phyloP scores from a whole-genome alignment of 176 grass and related monocot species.

The Stipa capillata region DNA sequence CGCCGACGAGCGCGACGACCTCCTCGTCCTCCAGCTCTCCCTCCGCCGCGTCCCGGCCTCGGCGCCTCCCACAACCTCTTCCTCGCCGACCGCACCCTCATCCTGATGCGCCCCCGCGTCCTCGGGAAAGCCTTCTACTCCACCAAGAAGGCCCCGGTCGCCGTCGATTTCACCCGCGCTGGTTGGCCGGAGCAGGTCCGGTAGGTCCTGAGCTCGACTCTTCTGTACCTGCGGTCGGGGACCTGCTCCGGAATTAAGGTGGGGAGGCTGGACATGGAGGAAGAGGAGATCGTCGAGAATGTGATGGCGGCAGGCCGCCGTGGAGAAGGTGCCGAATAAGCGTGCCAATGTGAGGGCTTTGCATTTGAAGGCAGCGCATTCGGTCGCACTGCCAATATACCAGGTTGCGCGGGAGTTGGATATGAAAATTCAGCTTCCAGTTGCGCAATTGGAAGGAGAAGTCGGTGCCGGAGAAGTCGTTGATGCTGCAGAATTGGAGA shows the following conservation, averaged over 20 bases:
- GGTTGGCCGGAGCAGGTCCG: slow-evolving; percentile 65
- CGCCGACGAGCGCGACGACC: slow-evolving; percentile 45
- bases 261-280: too few relatives aligned
- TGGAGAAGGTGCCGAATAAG: slow-evolving; percentile 56
- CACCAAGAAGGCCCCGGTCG: slow-evolving; percentile 52
- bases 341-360: slow-evolving; percentile 61
- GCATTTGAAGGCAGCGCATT: slow-evolving; percentile 46
- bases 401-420: slow-evolving; percentile 52
- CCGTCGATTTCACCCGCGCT: slow-evolving; percentile 41
- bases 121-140: slow-evolving; percentile 70
- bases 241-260: slow-evolving; percentile 56
- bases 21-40: too few relatives aligned
- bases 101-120: slow-evolving; percentile 61
- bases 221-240: too few relatives aligned
- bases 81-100: slow-evolving; percentile 59
- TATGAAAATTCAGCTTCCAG: slow-evolving; percentile 55
- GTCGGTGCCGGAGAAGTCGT: slow-evolving; percentile 8
- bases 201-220: slow-evolving; percentile 47
- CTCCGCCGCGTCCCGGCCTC: slow-evolving; percentile 41
- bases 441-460: background rate
- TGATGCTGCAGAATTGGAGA: background rate
- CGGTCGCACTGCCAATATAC: slow-evolving; percentile 39
- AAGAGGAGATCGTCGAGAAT: too few relatives aligned
- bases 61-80: slow-evolving; percentile 67
- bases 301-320: too few relatives aligned